Evolutionary conservation across 495 filamentous ascomycete genomes (phyloP), one percentile per base, ranked within the genome.

Genomic region (Aspergillus ellipticus): DNA sequence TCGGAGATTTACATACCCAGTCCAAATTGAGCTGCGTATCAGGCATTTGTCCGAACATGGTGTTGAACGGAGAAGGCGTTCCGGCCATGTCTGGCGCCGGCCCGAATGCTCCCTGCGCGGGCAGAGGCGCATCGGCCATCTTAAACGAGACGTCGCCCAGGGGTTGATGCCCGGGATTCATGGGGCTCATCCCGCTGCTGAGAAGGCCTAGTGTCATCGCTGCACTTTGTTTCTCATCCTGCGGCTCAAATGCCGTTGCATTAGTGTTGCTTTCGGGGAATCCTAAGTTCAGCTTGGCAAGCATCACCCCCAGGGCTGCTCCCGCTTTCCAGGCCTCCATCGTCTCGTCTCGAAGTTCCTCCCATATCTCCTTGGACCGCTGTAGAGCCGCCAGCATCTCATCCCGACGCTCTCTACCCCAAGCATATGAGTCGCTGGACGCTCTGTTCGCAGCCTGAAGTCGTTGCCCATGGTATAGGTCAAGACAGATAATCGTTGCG

Each of bases 271-370:
- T 68, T 15, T 74, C 73, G 45, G 62, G 24, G 37, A 51, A 61
- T 35, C 52, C 66, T 66, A 68, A 72, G 49, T 83, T 85, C 53
- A 96, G 69, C 66, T 92, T 91, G 24, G 78, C 76, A 35, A 96
- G 72, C 85, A 96, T 94, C 41, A 94, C 84, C 8, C 81, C 81
- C 6, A 97, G 77, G 13, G 89, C 79, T n/a, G 77, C 81, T 17
- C 82, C 82, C 15, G 89, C 92, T 70, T 96, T 97, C 70, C 84
- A 90, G 0, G 92, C 89, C 57, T 96, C 92, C 69, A 96, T 88
- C n/a, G 85, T 90, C 39, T 84, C 77, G 49, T 93, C 85, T 0
- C 81, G 79, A 16, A 88, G 72, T 15, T 83, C 82, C 29, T 88
- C 85, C 91, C 91, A 96, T 29, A 96, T 92, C 8, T 79, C 78